A percentile compares a stretch with the other conserved stretches of the same genome.
Evolutionary conservation across 1,284 basidiomycete genomes (phyloP).

Genomic region (Moesziomyces sp.): DNA sequence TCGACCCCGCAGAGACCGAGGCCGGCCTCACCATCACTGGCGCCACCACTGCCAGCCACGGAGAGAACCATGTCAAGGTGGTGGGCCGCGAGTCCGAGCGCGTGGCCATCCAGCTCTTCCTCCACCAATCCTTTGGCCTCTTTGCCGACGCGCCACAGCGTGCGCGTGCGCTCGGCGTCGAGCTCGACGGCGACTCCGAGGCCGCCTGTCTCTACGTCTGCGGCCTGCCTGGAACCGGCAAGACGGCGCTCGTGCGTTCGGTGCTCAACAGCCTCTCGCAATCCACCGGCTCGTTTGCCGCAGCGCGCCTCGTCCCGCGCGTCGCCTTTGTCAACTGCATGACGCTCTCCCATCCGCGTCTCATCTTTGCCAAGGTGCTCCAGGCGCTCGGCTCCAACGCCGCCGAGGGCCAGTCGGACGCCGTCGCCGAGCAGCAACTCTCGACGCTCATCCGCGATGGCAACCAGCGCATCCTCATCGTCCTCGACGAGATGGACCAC

Average conservation of each 20-base stretch:
- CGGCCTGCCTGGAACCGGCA: conserved; percentile 70
- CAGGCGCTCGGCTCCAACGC: conserved; percentile 50
- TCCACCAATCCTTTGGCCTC: conserved; percentile 53
- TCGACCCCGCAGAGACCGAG: conserved; percentile 43
- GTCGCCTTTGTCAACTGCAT: conserved; percentile 69
- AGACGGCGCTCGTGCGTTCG: conserved; percentile 68
- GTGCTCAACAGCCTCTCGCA: conserved; percentile 61
- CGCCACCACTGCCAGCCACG: conserved; percentile 24
- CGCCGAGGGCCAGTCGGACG: conserved; percentile 39
- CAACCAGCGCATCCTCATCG: conserved; percentile 59
- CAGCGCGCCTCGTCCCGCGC: conserved; percentile 14
- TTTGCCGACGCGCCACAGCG: conserved; percentile 30
- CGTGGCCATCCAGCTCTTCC: conserved; percentile 60
- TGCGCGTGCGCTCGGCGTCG: conserved; percentile 25
- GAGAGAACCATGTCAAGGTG: conserved; percentile 52
- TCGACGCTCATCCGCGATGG: conserved; percentile 37
- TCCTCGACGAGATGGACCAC: conserved; percentile 70
- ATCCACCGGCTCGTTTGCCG: neutral
- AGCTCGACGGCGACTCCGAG: conserved; percentile 52
- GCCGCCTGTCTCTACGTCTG: conserved; percentile 68
- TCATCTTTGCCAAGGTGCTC: conserved; percentile 56
- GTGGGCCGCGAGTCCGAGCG: conserved; percentile 65
- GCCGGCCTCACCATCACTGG: conserved; percentile 40
- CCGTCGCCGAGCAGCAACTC: conserved; percentile 34
- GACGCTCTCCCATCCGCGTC: conserved; percentile 63